phyloP scores from a whole-genome alignment of 1,139 yeast genomes.

The Trichomonascaceae sp. region DNA sequence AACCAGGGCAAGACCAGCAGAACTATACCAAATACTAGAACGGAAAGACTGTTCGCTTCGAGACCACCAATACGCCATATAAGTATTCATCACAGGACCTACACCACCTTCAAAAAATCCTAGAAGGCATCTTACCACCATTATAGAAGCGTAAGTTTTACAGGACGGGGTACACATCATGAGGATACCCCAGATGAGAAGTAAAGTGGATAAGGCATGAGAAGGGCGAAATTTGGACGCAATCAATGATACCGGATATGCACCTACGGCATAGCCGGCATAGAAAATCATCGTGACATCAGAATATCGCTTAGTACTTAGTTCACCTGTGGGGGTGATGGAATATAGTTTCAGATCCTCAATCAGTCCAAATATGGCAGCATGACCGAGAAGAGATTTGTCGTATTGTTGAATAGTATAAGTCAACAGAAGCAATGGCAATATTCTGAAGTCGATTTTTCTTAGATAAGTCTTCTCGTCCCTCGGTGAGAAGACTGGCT shows the following conservation, averaged over 20 bases:
- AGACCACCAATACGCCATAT: constrained; percentile 39
- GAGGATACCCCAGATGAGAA: constrained; percentile 12
- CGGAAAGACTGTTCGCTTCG: constrained; percentile 45
- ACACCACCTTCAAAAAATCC: constrained; percentile 46
- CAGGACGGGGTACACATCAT: constrained; percentile 11
- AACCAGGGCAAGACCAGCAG: constrained; percentile 32
- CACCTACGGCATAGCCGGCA: constrained; percentile 38
- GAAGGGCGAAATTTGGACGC: constrained; percentile 29
- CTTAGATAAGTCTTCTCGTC: background rate
- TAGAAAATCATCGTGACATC: constrained; percentile 27
- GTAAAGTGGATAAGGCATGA: constrained; percentile 6
- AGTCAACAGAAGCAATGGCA: background rate
- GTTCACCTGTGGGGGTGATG: background rate
- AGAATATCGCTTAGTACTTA: background rate
- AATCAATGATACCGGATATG: constrained; percentile 34
- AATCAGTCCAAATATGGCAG: background rate
- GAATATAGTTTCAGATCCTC: background rate
- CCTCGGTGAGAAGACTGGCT: background rate
- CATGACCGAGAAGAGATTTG: background rate
- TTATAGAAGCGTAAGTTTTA: constrained; percentile 9
- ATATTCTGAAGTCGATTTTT: background rate
- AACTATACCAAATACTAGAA: constrained; percentile 21
- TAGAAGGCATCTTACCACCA: constrained; percentile 15
- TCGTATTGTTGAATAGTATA: background rate
- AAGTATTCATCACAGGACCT: constrained; percentile 33